Base-by-base conservation (phyloP, 495 filamentous ascomycete genomes). In the Parmelia sp. region DNA sequence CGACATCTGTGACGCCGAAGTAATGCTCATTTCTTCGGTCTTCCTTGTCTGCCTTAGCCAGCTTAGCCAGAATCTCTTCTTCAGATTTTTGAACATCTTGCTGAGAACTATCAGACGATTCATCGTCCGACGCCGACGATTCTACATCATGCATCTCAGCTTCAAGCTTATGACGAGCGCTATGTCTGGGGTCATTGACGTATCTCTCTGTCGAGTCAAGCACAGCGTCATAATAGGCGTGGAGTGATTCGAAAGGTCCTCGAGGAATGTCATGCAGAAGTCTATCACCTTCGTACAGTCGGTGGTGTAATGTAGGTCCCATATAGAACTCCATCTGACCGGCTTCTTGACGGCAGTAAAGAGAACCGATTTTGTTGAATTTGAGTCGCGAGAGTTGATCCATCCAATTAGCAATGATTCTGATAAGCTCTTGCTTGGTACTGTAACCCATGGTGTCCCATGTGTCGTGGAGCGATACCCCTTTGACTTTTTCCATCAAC, bases 401-500 rank as follows among this genome's bases (percentile, higher is more conserved):
- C 35, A 63, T 71, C 40, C 74, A 76, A 14, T 71, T 75, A 27
- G 76, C 82, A 10, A 79, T 17, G 49, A 33, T 72, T 71, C 31
- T 70, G 68, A 25, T 77, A 70, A 29, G 83, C 61, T 0, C 62
- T 65, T 49, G 72, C 69, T 61, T 83, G 81, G 17, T 67, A 66
- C 4, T 62, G 68, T 62, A 74, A 65, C 8, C 51, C 71, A 79
- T 72, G 3, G 65, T 68, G 1, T 68, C 39, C 80, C 82, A 86
- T 39, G 74, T 64, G n/a, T 76, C 65, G 37, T 69, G 61, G 1
- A 80, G 73, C 0, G 74, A 69, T 8, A 56, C 72, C 4, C 84
- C 83, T 6, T 73, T 61, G 49, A 85, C 67, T 63, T 69, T 72
- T 23, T 77, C 75, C 79, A 85, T 82, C 15, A 87, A 64, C 1